Evolutionary conservation across 73 alveolate genomes (phyloP), one percentile per base, ranked within the genome.

Genomic region (Tetrahymena borealis): DNA sequence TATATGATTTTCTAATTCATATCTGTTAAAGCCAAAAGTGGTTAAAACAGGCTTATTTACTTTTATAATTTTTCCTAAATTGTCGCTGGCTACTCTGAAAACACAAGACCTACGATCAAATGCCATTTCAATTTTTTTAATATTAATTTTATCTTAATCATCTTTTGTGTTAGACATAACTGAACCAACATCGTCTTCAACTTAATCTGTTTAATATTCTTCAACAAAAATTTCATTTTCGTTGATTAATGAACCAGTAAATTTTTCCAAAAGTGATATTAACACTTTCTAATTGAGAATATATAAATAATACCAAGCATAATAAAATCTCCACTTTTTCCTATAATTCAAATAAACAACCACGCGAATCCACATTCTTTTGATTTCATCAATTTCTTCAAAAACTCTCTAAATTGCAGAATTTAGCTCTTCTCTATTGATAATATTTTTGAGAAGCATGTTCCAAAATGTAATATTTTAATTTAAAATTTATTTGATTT

Each of bases 301-400:
- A 93, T 93, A 93, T 18, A 85, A 42, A 40, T 91, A 79, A 33
- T 79, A 93, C 95, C 95, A 93, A 1, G 95, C 95, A 85, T 93
- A 93, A 85, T 93, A 93, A 85, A 93, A 93, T 93, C 91, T 93
- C 95, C 95, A 93, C 15, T 93, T 93, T 91, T 93, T 93, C 37
- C 91, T 93, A 33, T 85, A 93, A 11, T 93, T 92, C 18, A 93
- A 90, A 39, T 93, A 93, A 28, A 33, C n/a, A 10, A 85, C 79
- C 3, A 93, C 91, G 31, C 79, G 78, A 6, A 93, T 93, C 95
- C 95, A 93, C 39, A 93, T 31, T 38, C 40, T 32, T 93, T 93
- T 93, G 7, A 92, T 93, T 41, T 31, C 93, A 28, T 93, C 77
- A 32, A 93, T 93, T 32, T 85, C 91, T 16, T 93, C 78, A 39